Conservation (phyloP, 1,284 basidiomycete species). For the Sanghuangporus weigelae region DNA sequence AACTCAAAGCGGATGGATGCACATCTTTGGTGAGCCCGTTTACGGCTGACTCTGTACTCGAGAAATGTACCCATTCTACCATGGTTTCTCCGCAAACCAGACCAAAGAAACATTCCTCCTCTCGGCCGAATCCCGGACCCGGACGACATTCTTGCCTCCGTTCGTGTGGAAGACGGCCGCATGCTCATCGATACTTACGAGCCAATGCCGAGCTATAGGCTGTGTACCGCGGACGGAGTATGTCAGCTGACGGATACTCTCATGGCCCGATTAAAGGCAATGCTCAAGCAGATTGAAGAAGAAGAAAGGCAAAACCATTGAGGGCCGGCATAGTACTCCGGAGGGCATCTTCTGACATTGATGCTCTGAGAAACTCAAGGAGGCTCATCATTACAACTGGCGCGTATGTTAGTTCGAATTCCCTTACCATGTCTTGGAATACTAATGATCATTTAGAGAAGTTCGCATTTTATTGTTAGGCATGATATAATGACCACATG, state of each 20-base stretch:
- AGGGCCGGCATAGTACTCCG: background rate
- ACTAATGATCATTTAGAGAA: background rate
- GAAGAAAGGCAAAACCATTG: conserved; percentile 5
- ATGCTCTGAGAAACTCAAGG: background rate
- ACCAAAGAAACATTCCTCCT: conserved; percentile 65
- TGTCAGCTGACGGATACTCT: conserved; percentile 60
- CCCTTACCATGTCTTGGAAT: background rate
- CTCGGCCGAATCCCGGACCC: conserved; percentile 69
- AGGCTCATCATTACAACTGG: background rate
- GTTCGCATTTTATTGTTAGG: background rate
- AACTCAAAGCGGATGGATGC: conserved; percentile 73
- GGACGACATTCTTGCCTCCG: conserved; percentile 74
- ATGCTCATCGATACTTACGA: conserved; percentile 68
- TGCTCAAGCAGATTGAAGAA: background rate
- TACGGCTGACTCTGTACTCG: background rate
- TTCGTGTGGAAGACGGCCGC: conserved; percentile 66
- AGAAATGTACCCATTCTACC: background rate
- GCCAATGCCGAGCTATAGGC: conserved; percentile 73
- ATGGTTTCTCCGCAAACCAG: conserved; percentile 30
- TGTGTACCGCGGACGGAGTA: conserved; percentile 68
- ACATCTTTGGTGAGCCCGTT: conserved; percentile 59
- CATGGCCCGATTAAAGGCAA: conserved; percentile 2
- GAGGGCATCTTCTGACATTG: background rate
- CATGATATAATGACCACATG: background rate
- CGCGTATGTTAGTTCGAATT: background rate